Percentiles rank a stretch among this genome's conserved stretches.
These are phyloP conservation scores for Leccinum truebloodii DNA, from an alignment of 768 basidiomycete genomes.

Conservation along the genomic window DNA sequence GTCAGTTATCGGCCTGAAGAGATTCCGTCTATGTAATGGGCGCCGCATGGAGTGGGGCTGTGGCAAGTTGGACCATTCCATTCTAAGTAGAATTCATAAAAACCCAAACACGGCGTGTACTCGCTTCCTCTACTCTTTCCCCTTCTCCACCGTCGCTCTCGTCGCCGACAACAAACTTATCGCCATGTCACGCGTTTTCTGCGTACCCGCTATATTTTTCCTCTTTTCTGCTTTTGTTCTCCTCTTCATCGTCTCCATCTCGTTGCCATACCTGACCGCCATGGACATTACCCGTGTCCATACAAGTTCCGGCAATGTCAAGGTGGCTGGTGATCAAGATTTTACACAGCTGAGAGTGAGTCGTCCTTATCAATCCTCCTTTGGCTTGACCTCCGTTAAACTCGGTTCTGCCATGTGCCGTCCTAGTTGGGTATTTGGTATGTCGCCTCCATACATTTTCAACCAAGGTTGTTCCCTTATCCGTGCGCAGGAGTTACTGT, in stretches of 20 bases:
- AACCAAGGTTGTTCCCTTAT: conserved; percentile 6
- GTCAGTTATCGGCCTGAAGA: no score
- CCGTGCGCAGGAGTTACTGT: conserved; percentile 57
- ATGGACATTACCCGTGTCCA: conserved; percentile 67
- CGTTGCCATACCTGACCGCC: conserved; percentile 65
- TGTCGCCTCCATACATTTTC: conserved; percentile 9
- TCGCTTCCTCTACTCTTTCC: conserved; percentile 4
- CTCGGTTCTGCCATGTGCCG: conserved; percentile 8
- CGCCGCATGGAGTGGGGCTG: not conserved
- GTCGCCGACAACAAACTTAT: not conserved
- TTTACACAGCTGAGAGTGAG: conserved; percentile 57
- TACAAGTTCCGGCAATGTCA: conserved; percentile 36
- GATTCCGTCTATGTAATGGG: not conserved
- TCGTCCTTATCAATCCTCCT: conserved; percentile 11
- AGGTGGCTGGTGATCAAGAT: conserved; percentile 22
- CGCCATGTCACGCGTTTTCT: conserved; percentile 51
- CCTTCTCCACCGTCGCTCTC: conserved; percentile 7
- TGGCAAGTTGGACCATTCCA: conserved; percentile 5
- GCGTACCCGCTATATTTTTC: conserved; percentile 59
- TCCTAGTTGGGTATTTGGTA: conserved; percentile 73
- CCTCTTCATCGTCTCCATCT: conserved; percentile 67
- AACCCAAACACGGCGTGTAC: conserved; percentile 5
- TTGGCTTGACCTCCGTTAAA: conserved; percentile 2
- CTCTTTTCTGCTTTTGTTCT: conserved; percentile 65
- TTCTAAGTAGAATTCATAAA: conserved; percentile 20